These are phyloP conservation scores for Stenocarpella maydis DNA, from an alignment of 2,329 filamentous ascomycete species.

Conservation along the genomic window DNA sequence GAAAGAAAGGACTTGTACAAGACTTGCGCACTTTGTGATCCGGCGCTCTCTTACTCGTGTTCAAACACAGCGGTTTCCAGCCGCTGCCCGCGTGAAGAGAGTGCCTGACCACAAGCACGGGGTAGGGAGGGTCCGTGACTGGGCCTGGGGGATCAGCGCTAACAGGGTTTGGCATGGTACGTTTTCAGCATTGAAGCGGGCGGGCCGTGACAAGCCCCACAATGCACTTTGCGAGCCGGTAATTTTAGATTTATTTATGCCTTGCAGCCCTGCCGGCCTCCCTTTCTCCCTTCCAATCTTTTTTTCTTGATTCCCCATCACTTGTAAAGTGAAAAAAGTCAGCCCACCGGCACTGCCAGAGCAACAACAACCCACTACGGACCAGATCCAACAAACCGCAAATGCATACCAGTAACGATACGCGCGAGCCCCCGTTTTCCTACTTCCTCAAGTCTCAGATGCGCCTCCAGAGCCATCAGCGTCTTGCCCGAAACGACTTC, in stretches of 20 bases:
- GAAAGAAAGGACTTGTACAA: background rate
- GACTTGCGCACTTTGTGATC: background rate
- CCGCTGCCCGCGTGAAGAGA: background rate
- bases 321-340: slow-evolving; percentile 32
- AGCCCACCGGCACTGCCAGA: slow-evolving; percentile 32
- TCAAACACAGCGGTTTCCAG: slow-evolving; percentile 8
- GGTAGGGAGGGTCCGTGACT: slow-evolving; percentile 11
- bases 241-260: slow-evolving; percentile 22
- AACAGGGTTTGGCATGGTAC: background rate
- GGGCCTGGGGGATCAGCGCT: slow-evolving; percentile 27
- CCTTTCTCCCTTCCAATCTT: slow-evolving; percentile 18
- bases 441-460: slow-evolving; percentile 66
- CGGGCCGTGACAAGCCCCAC: slow-evolving; percentile 21
- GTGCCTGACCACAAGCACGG: slow-evolving; percentile 4
- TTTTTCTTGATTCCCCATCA: slow-evolving; percentile 13
- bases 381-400: slow-evolving; percentile 42
- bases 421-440: slow-evolving; percentile 50
- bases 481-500: slow-evolving; percentile 57
- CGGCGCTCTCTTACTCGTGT: background rate
- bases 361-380: slow-evolving; percentile 33
- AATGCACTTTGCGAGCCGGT: slow-evolving; percentile 10
- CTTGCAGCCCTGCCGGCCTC: slow-evolving; percentile 17
- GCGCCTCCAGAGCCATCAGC: slow-evolving; percentile 60
- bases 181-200: slow-evolving; percentile 26
- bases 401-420: slow-evolving; percentile 65